Base-by-base conservation (phyloP, 164 flowering plant genomes). In the Dillenia turbinata region DNA sequence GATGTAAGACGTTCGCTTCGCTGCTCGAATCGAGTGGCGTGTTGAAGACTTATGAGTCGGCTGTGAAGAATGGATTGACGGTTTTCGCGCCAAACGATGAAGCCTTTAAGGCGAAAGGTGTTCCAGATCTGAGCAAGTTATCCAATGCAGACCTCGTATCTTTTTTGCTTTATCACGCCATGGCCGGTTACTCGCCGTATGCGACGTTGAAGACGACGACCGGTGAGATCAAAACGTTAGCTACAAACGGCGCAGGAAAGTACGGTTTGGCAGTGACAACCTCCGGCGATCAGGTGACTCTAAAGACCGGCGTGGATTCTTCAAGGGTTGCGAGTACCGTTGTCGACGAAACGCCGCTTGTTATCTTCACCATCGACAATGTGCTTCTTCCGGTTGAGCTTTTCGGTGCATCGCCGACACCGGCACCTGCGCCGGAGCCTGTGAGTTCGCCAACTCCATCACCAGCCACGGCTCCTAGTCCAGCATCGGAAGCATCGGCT, bases 51-150 rank as follows among this genome's bases (percentile, higher is more conserved):
- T 93, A 73, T 66, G 65, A 81, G 57, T 59, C 83, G 0, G 89
- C 82, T 3, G 43, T 73, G 2, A 82, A 52, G 1, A 86, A 87
- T 52, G 98, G 97, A 0, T 63, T 93, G 60, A 93, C 98, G n/a
- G 14, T 93, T 1, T 90, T 93, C 33, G 98, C 96, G 0, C 97
- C 96, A 7, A 58, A 56, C 45, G 98, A 93, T 59, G 91, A 82
- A 66, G 97, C 97, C 44, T 89, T 90, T 57, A 87, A 87, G 68
- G 83, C 75, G 1, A 53, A 43, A 3, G 87, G 72, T 9, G 68
- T 71, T 5, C 92, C 98, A 10, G 94, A 93, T 78, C 77, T 90
- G 66, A 71, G 62, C 52, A 83, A 78, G 71, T 78, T 90, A 57
- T 71, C 75, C 44, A 85, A 73, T 17, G 96, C 92, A 5, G 96